Evolutionary conservation across 768 basidiomycete genomes (phyloP), one percentile per base, ranked within the genome.

Genomic region (Suillus variegatus): DNA sequence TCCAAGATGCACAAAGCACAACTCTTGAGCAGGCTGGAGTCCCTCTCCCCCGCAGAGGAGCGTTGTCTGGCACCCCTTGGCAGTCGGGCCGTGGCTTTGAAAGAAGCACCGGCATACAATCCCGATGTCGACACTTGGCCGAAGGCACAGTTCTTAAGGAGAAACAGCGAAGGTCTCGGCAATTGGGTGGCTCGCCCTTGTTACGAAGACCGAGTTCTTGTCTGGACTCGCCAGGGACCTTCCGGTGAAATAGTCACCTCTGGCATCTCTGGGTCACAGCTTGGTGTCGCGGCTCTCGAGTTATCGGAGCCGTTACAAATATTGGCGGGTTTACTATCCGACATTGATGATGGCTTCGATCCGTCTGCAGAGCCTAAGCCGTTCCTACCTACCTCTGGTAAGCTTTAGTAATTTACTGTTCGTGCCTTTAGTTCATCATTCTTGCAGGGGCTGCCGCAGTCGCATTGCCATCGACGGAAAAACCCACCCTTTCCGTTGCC

Each of bases 111-210:
- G 43, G 77, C 75, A 55, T 79, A 65, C 6, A 70, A 67, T 65
- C 68, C 66, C 36, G 61, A 65, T 55, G 46, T 67, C 6, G 69
- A 67, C 52, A 67, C 64, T 20, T 62, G 69, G 32, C 61, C 57
- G 61, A 61, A 68, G 55, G 36, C 49, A 67, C 65, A 64, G 32
- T 49, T 46, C 22, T 43, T 70, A 16, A 44, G 44, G 22, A 46
- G 60, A n/a, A 71, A 76, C 47, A 89, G 88, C 71, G 78, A 79
- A 16, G 88, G 89, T 63, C 78, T 94, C 55, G 82, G 82, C 51
- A 82, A 78, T n/a, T 94, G 92, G 92, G 81, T 86, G 66, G 79
- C 81, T 44, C 88, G 92, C 4, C 88, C 89, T 32, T 89, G 89
- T 72, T 93, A 91, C 73, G 92, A 94, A 75, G 90, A 93, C 64